A percentile compares a stretch with the other conserved stretches of the same genome.
phyloP scores from a whole-genome alignment of 1,284 basidiomycete genomes.

The Schizophyllum amplum region DNA sequence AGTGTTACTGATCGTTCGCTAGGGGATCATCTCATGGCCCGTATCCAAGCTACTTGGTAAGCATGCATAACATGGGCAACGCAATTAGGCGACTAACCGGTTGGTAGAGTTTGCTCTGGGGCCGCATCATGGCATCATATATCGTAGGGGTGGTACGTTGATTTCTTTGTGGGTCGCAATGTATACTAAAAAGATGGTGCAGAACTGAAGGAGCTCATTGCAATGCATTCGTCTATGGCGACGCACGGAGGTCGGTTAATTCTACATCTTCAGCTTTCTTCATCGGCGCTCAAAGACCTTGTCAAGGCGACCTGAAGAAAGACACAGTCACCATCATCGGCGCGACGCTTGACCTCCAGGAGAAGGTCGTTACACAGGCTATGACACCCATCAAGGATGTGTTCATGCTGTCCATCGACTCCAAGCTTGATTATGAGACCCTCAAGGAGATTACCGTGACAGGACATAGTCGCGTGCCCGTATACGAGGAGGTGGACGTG shows the following conservation, averaged over 20 bases:
- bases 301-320: slow-evolving; percentile 52
- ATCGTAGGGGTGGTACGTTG: slow-evolving; percentile 35
- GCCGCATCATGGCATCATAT: slow-evolving; percentile 54
- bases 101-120: slow-evolving; percentile 40
- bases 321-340: slow-evolving; percentile 75
- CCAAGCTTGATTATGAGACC: slow-evolving; percentile 72
- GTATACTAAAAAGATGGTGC: neutral
- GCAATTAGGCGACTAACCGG: neutral
- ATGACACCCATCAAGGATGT: slow-evolving; percentile 81
- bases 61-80: too few relatives aligned
- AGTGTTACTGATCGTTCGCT: too few relatives aligned
- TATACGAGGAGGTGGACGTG: slow-evolving; percentile 66
- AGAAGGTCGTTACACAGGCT: slow-evolving; percentile 59
- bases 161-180: neutral
- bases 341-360: slow-evolving; percentile 66
- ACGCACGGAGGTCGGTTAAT: slow-evolving; percentile 42
- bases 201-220: slow-evolving; percentile 71
- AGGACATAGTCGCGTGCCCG: slow-evolving; percentile 73
- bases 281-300: neutral
- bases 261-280: neutral
- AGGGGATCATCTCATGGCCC: slow-evolving; percentile 80
- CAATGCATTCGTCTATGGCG: slow-evolving; percentile 53
- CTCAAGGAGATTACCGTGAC: slow-evolving; percentile 68
- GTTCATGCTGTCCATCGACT: slow-evolving; percentile 78
- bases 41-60: slow-evolving; percentile 51